Base-by-base conservation (phyloP, 2,329 filamentous ascomycete species). In the Intubia oerlemansii region DNA sequence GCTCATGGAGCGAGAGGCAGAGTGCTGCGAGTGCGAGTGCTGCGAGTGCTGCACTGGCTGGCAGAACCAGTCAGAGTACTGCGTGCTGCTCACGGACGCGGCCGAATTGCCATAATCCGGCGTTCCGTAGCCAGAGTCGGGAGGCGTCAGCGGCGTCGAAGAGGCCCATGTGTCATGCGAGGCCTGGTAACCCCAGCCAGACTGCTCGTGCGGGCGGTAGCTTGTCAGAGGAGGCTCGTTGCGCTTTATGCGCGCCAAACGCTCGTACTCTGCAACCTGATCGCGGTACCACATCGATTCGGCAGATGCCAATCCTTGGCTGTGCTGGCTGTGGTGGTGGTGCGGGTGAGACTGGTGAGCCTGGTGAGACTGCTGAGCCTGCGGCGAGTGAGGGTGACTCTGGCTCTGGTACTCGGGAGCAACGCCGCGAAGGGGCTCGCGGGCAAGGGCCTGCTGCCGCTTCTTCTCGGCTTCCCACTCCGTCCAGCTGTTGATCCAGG, bases 71-170 rank as follows among this genome's bases (percentile, higher is more conserved):
- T n/a, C n/a, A n/a, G n/a, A n/a, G n/a, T n/a, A n/a, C n/a, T n/a
- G n/a, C n/a, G n/a, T n/a, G n/a, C n/a, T n/a, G n/a, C n/a, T n/a
- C n/a, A n/a, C n/a, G 46, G 5, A 50, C 0, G 62, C 53, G 4
- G 63, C 59, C 24, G 63, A 66, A 44, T 59, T 56, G 27, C 54
- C 49, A 36, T 67, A 65, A 38, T 69, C 64, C 5, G 65, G 65
- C 1, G 64, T 70, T 24, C 63, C 62, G 32, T 69, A 69, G 5
- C 65, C 65, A 13, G 65, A 69, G 36, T 69, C 65, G 1, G 65
- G 65, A 3, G 65, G 65, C 0, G 65, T 68, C 32, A 68, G 46
- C 6, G 62, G 62, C 3, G 56, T 54, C n/a, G n/a, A n/a, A n/a
- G n/a, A n/a, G n/a, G n/a, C n/a, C n/a, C n/a, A n/a, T n/a, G n/a